Conservation (phyloP, 2,329 filamentous ascomycete genomes). For the Talaromyces sp. region DNA sequence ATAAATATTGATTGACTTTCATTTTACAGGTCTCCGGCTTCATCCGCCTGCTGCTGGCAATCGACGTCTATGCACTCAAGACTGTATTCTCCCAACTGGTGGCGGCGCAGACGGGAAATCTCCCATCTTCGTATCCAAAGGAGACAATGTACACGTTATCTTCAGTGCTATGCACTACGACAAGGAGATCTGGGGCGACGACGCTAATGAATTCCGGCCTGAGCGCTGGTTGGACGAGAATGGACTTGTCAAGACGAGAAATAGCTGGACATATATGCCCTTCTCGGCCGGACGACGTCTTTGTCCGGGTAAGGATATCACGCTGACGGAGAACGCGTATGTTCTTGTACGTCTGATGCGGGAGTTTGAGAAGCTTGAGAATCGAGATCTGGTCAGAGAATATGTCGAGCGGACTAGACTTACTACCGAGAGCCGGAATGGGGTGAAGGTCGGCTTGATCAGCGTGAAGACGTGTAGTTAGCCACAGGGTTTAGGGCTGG, state of each 20-base stretch:
- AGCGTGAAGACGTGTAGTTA: neutral
- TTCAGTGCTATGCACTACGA: slow-evolving; percentile 42
- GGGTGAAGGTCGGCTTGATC: slow-evolving; percentile 3
- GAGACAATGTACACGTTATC: slow-evolving; percentile 24
- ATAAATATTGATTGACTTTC: neutral
- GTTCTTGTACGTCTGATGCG: slow-evolving; percentile 7
- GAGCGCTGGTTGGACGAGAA: slow-evolving; percentile 3
- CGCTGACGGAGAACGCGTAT: slow-evolving; percentile 8
- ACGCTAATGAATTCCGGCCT: slow-evolving; percentile 15
- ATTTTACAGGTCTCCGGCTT: slow-evolving; percentile 1
- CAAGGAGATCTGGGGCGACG: slow-evolving; percentile 23
- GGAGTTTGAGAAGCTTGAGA: slow-evolving; percentile 2
- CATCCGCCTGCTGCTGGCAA: neutral
- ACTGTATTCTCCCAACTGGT: slow-evolving; percentile 29
- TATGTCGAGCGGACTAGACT: slow-evolving; percentile 1
- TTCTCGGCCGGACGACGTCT: neutral
- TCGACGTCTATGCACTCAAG: slow-evolving; percentile 2
- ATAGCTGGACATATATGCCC: neutral
- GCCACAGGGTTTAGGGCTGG: neutral
- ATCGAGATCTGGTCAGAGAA: neutral
- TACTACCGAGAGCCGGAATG: slow-evolving; percentile 8
- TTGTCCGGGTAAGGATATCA: slow-evolving; percentile 1
- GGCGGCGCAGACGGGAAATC: slow-evolving; percentile 50
- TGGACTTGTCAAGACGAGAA: neutral
- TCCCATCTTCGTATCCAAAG: slow-evolving; percentile 28